Evolutionary conservation across 768 basidiomycete genomes (phyloP).

Genomic region (Strobilomyces dryophilus): DNA sequence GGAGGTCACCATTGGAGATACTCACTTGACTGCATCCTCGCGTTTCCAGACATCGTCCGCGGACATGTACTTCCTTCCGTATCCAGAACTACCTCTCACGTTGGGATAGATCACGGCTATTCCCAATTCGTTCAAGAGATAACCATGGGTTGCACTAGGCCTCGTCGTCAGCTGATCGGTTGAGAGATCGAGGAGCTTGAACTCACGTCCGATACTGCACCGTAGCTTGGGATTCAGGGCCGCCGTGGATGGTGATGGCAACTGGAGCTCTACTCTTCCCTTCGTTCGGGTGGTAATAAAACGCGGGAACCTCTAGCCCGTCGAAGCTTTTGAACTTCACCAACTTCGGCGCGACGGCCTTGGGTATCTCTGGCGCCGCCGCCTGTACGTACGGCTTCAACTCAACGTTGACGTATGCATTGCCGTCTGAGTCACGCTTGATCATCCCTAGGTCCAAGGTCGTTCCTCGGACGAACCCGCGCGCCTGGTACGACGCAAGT

Average conservation of each 20-base stretch:
- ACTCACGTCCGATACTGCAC: slow-evolving; percentile 31
- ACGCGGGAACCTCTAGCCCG: slow-evolving; percentile 36
- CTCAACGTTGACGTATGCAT: slow-evolving; percentile 26
- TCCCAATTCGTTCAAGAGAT: slow-evolving; percentile 39
- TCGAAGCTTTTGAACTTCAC: slow-evolving; percentile 41
- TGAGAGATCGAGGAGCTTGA: background rate
- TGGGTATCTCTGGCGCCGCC: slow-evolving; percentile 22
- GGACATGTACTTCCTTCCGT: slow-evolving; percentile 38
- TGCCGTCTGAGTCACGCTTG: slow-evolving; percentile 19
- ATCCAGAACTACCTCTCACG: slow-evolving; percentile 40
- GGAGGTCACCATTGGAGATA: background rate
- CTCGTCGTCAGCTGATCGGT: slow-evolving; percentile 2
- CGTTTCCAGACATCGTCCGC: slow-evolving; percentile 40
- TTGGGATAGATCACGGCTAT: slow-evolving; percentile 41
- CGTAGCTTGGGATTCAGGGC: slow-evolving; percentile 36
- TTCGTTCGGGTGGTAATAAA: slow-evolving; percentile 38
- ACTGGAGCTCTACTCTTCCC: slow-evolving; percentile 28
- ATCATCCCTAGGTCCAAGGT: slow-evolving; percentile 28
- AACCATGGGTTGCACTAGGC: slow-evolving; percentile 33
- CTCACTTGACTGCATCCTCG: slow-evolving; percentile 41
- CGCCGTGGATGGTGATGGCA: slow-evolving; percentile 39
- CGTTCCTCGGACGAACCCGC: slow-evolving; percentile 25
- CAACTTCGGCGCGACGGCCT: slow-evolving; percentile 30
- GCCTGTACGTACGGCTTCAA: slow-evolving; percentile 34
- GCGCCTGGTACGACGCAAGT: slow-evolving; percentile 31